Conservation (phyloP, 2,329 filamentous ascomycete species). For the Coniochaeta ligniaria region DNA sequence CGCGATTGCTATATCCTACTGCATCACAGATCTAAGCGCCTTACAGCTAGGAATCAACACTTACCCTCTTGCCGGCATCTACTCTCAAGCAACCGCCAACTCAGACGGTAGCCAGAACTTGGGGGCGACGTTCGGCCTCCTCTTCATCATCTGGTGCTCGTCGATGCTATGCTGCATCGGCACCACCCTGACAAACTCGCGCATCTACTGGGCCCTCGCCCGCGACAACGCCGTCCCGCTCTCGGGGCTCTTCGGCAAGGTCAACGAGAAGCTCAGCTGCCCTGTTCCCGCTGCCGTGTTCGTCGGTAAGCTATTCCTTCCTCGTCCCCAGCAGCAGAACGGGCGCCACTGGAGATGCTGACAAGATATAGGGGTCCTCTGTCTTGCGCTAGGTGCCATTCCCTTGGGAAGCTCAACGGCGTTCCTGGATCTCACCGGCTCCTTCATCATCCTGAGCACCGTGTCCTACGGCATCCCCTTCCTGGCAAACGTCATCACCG, state of each 20-base stretch:
- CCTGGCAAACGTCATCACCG: constrained; percentile 42
- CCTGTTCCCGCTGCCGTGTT: constrained; percentile 53
- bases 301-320: constrained; percentile 24
- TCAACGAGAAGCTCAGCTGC: constrained; percentile 47
- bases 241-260: constrained; percentile 40
- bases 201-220: constrained; percentile 44
- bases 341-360: neutral
- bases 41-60: constrained; percentile 42
- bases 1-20: constrained; percentile 43
- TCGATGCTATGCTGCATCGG: constrained; percentile 40
- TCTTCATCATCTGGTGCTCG: constrained; percentile 49
- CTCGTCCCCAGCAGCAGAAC: neutral
- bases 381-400: constrained; percentile 48
- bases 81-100: constrained; percentile 45
- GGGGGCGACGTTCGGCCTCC: constrained; percentile 47
- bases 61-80: constrained; percentile 58
- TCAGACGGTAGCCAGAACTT: constrained; percentile 33
- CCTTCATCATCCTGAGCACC: constrained; percentile 49
- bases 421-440: constrained; percentile 50
- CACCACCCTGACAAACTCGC: constrained; percentile 41
- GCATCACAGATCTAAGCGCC: constrained; percentile 45
- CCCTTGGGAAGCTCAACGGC: constrained; percentile 46
- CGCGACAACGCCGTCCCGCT: constrained; percentile 56
- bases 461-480: constrained; percentile 45
- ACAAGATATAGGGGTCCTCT: constrained; percentile 27